A percentile compares a stretch with the other conserved stretches of the same genome.
Evolutionary conservation across 129 eudicot species (phyloP).

Genomic region (Tagetes erecta): DNA sequence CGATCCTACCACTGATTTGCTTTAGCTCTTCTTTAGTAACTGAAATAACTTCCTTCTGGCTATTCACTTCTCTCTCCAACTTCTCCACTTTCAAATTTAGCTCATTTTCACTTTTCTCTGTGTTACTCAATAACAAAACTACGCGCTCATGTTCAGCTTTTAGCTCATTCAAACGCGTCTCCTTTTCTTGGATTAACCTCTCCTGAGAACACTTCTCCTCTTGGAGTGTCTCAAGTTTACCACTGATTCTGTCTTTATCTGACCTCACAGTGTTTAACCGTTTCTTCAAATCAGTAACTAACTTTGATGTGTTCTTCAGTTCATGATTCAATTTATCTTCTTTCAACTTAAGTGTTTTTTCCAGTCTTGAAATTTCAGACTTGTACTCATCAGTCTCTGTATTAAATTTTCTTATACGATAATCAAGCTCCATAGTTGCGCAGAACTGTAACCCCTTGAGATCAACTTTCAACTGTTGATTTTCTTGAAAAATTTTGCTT

Average conservation of each 20-base stretch:
- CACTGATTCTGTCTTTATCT: conserved; percentile 34
- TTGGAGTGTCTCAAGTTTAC: conserved; percentile 19
- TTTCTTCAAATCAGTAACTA: conserved; percentile 25
- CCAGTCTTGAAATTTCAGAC: too few relatives aligned
- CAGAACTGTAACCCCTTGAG: too few relatives aligned
- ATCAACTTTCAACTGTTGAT: too few relatives aligned
- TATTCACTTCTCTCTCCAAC: conserved; percentile 46
- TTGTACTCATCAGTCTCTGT: too few relatives aligned
- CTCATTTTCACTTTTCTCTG: conserved; percentile 22
- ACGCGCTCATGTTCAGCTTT: background rate
- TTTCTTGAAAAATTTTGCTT: too few relatives aligned
- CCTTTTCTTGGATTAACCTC: conserved; percentile 43
- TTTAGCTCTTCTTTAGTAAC: too few relatives aligned
- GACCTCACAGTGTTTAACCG: conserved; percentile 53
- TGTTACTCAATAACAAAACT: conserved; percentile 8
- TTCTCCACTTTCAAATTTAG: conserved; percentile 26
- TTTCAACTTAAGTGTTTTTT: too few relatives aligned
- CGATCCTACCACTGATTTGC: too few relatives aligned
- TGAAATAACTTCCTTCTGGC: background rate
- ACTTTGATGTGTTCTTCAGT: too few relatives aligned
- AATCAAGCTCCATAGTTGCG: too few relatives aligned
- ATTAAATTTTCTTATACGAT: too few relatives aligned
- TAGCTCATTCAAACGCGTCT: conserved; percentile 16
- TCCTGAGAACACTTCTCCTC: conserved; percentile 43
- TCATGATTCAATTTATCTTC: too few relatives aligned